A percentile compares a stretch with the other conserved stretches of the same genome.
These are phyloP conservation scores for Aechmea fasciata DNA, from an alignment of 176 grass and related monocot genomes.

Conservation along the genomic window DNA sequence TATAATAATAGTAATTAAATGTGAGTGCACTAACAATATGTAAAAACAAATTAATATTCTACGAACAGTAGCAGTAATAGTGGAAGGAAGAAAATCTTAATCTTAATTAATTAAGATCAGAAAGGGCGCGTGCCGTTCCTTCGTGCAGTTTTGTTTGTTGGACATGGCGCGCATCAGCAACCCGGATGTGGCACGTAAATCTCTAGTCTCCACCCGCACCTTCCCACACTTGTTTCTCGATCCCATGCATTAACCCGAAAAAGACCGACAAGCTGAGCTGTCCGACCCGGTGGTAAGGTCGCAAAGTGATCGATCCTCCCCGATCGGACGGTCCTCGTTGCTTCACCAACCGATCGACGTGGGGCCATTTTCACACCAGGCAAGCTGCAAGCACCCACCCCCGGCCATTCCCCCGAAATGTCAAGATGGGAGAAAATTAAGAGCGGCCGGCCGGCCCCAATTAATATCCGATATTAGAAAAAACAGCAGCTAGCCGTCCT, in stretches of 20 bases:
- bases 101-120: too few relatives aligned
- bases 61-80: too few relatives aligned
- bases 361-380: slow-evolving; percentile 3
- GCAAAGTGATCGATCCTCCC: too few relatives aligned
- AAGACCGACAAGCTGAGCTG: too few relatives aligned
- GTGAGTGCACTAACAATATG: too few relatives aligned
- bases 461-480: background rate
- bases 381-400: background rate
- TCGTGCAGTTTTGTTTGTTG: background rate
- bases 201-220: too few relatives aligned
- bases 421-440: background rate
- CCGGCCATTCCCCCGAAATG: background rate
- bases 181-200: slow-evolving; percentile 9
- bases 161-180: background rate
- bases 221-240: too few relatives aligned
- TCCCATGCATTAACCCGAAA: too few relatives aligned
- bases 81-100: too few relatives aligned
- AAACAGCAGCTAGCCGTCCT: background rate
- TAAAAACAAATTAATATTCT: too few relatives aligned
- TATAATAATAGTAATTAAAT: too few relatives aligned
- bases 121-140: background rate
- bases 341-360: background rate
- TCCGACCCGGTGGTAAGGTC: too few relatives aligned
- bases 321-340: slow-evolving; percentile 6
- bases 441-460: background rate